Evolutionary conservation across 108 stramenopile genomes (phyloP), one percentile per base, ranked within the genome.

Genomic region (Thalassiosira profunda): DNA sequence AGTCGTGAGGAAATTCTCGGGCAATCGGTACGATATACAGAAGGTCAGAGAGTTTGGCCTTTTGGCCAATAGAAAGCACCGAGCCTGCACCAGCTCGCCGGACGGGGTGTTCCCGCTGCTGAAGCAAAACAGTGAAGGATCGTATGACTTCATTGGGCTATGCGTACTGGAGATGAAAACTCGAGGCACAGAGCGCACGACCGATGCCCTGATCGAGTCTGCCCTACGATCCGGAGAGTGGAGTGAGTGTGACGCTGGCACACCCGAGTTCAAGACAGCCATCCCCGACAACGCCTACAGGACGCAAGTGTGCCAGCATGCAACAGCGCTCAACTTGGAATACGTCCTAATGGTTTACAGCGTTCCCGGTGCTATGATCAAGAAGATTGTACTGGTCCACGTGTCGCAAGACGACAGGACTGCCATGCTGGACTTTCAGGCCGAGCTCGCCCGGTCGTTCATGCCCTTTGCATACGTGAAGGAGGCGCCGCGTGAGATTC

Each of bases 1-100:
- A 11, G 24, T 47, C 46, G 24, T 47, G 14, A 2, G 26, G 1
- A 47, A 47, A 1, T 47, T 47, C 10, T 47, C 46, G 24, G 46
- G 10, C 10, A 26, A 26, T 8, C 24, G 14, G 46, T 47, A 15
- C 26, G 46, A 26, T 23, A 26, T 26, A 4, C 24, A 26, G 5
- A 26, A 47, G 10, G 46, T 47, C 10, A 47, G 26, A 15, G 14
- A 47, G 15, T 47, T 47, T 47, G 46, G 46, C 46, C 46, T 47
- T 26, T 9, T 47, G 24, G 46, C 46, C 1, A 8, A 14, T 4
- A 23, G 46, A 26, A 8, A 11, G 24, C 26, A 26, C 46, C 3
- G 15, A 1, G 46, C 46, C 24, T 47, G 46, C 26, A 8, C 46
- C 5, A 47, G 46, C 10, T 47, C 46, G 15, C 46, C 46, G 10